Percentiles rank a stretch among this genome's conserved stretches.
Evolutionary conservation across 176 grass and related monocot genomes (phyloP).

Genomic region (Oryza glumipatula): DNA sequence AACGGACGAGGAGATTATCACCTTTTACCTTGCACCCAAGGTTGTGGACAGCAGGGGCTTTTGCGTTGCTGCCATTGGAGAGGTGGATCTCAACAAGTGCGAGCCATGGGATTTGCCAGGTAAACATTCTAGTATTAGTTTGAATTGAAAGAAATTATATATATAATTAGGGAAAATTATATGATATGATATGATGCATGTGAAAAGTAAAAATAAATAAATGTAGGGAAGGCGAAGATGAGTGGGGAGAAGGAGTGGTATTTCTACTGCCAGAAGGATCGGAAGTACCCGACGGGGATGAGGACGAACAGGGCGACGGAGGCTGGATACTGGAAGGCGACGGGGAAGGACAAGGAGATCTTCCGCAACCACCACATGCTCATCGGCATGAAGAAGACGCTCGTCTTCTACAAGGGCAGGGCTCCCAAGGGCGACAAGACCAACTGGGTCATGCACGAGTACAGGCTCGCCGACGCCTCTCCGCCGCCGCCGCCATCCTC

Average conservation of each 20-base stretch:
- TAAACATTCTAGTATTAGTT: neutral
- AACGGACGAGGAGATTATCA: slow-evolving; percentile 64
- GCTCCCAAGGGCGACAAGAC: slow-evolving; percentile 55
- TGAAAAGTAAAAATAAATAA: too few relatives aligned
- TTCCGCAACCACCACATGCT: neutral
- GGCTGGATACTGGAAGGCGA: slow-evolving; percentile 64
- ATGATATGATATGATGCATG: too few relatives aligned
- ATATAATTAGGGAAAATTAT: too few relatives aligned
- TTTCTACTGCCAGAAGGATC: slow-evolving; percentile 58
- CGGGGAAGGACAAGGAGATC: slow-evolving; percentile 65
- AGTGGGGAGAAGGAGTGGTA: slow-evolving; percentile 55
- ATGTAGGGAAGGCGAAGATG: slow-evolving; percentile 44
- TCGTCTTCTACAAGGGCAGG: slow-evolving; percentile 63
- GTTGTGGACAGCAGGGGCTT: slow-evolving; percentile 34
- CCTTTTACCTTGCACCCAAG: slow-evolving; percentile 60
- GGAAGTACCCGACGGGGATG: slow-evolving; percentile 59
- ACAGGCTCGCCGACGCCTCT: slow-evolving; percentile 38
- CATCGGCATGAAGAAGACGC: slow-evolving; percentile 65
- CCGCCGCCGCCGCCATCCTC: neutral
- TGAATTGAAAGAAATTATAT: too few relatives aligned
- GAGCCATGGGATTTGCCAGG: slow-evolving; percentile 83
- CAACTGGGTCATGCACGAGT: slow-evolving; percentile 72
- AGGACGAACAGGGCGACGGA: slow-evolving; percentile 55
- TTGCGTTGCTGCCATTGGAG: slow-evolving; percentile 44
- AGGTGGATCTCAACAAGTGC: slow-evolving; percentile 62